phyloP scores from a whole-genome alignment of 768 basidiomycete species.

The Amanita pallidorosea region DNA sequence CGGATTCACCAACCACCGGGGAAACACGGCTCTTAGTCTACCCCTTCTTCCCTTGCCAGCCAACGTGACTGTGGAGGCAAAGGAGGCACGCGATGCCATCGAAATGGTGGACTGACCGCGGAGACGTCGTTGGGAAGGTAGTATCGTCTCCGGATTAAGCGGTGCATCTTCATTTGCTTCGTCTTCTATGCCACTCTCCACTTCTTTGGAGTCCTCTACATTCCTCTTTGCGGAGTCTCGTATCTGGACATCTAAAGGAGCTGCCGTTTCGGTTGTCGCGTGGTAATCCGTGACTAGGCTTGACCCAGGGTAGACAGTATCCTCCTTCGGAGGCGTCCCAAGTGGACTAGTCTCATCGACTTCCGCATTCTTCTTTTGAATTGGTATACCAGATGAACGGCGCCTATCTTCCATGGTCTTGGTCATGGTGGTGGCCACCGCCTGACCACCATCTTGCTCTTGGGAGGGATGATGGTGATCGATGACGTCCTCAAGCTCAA shows the following conservation, averaged over 20 bases:
- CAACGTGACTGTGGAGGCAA: not conserved
- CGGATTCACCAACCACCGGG: slow-evolving; percentile 41
- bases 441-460: not conserved
- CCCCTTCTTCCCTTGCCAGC: not conserved
- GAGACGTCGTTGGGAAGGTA: not conserved
- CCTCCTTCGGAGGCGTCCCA: not conserved
- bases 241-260: not conserved
- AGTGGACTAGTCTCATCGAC: slow-evolving; percentile 3
- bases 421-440: not conserved
- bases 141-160: not conserved
- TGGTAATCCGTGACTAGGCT: slow-evolving; percentile 7
- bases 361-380: not conserved
- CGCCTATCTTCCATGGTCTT: not conserved
- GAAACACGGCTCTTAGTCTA: not conserved
- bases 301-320: not conserved
- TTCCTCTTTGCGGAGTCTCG: not conserved
- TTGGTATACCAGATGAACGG: not conserved
- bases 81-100: not conserved
- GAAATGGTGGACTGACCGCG: not conserved
- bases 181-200: not conserved
- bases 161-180: slow-evolving; percentile 3
- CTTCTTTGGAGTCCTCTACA: not conserved
- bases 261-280: slow-evolving; percentile 6
- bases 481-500: slow-evolving; percentile 64
- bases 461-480: slow-evolving; percentile 19